A percentile compares a stretch with the other conserved stretches of the same genome.
Evolutionary conservation across 2,329 filamentous ascomycete genomes (phyloP).

Genomic region (Coniochaeta prunicola): DNA sequence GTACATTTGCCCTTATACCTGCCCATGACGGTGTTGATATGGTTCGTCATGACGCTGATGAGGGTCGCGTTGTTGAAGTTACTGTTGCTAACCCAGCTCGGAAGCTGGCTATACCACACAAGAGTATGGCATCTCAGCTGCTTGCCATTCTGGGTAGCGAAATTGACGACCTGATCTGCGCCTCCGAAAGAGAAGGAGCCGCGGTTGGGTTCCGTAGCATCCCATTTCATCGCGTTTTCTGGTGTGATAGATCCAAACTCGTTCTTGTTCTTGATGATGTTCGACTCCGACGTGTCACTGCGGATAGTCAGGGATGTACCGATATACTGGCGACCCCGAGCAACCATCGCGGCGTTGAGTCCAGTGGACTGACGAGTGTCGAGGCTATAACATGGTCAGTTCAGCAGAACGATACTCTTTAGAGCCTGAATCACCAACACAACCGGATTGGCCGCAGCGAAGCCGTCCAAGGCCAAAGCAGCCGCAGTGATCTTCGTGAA

Average conservation of each 20-base stretch:
- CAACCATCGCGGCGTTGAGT: slow-evolving; percentile 17
- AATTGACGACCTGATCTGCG: slow-evolving; percentile 37
- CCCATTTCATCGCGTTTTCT: slow-evolving; percentile 46
- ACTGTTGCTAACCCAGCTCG: slow-evolving; percentile 31
- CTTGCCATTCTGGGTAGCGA: slow-evolving; percentile 30
- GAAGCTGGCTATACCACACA: slow-evolving; percentile 38
- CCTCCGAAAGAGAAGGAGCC: slow-evolving; percentile 46
- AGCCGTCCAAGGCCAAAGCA: background rate
- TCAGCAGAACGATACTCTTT: background rate
- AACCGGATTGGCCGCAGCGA: background rate
- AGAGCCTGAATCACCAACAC: background rate
- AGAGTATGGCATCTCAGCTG: slow-evolving; percentile 44
- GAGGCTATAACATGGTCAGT: background rate
- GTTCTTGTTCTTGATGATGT: slow-evolving; percentile 37
- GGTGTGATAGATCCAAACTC: slow-evolving; percentile 52
- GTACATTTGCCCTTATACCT: slow-evolving; percentile 34
- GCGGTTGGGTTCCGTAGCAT: slow-evolving; percentile 46
- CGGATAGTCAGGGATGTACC: slow-evolving; percentile 51
- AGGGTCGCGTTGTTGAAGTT: slow-evolving; percentile 37
- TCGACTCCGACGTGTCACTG: slow-evolving; percentile 41
- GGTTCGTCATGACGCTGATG: slow-evolving; percentile 40
- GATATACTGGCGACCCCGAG: slow-evolving; percentile 35
- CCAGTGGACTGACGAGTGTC: background rate
- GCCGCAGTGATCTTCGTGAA: background rate
- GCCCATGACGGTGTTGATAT: slow-evolving; percentile 34